Evolutionary conservation across 768 basidiomycete genomes (phyloP), one percentile per base, ranked within the genome.

Genomic region (Leccinum barrowsii): DNA sequence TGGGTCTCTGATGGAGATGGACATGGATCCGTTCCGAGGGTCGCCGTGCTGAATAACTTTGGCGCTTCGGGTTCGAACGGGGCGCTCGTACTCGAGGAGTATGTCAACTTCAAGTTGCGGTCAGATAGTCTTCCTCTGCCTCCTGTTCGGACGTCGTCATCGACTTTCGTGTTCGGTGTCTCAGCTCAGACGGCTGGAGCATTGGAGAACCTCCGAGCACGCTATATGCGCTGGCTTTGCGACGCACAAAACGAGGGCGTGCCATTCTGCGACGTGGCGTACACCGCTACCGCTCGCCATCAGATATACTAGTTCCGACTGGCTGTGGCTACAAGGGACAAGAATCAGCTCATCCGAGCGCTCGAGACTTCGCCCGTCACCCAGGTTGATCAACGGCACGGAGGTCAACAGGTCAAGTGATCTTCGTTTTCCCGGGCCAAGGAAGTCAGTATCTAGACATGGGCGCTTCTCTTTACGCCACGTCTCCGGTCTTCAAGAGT

Each of bases 401-500:
- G 6, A 13, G 37, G 37, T 15, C 35, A 15, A 15, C 35, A 35
- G 15, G 15, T n/a, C 71, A 74, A 4, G 76, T 80, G 1, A 77
- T 83, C 5, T 89, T 90, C 63, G 84, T 89, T 4, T 90, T 89
- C 68, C 85, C 88, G n/a, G 89, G 89, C 7, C 86, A 90, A 66
- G 89, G 88, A 37, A 75, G 81, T 30, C 86, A 89, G 61, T 85
- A 86, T 72, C 65, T 75, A 17, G 81, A 83, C 5, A 89, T 90
- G 87, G 88, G 85, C 0, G 58, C 71, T 30, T 67, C 70, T 0
- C 77, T 90, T 15, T 91, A 90, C 58, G 65, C 65, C 40, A 76
- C 76, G 1, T 78, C 76, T 6, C 59, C 76, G 0, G 52, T 80
- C 2, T 89, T 90, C 68, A 76, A 69, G 52, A 57, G 63, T 7